phyloP scores from a whole-genome alignment of 345 rosid genomes.

The Syzygium aromaticum region DNA sequence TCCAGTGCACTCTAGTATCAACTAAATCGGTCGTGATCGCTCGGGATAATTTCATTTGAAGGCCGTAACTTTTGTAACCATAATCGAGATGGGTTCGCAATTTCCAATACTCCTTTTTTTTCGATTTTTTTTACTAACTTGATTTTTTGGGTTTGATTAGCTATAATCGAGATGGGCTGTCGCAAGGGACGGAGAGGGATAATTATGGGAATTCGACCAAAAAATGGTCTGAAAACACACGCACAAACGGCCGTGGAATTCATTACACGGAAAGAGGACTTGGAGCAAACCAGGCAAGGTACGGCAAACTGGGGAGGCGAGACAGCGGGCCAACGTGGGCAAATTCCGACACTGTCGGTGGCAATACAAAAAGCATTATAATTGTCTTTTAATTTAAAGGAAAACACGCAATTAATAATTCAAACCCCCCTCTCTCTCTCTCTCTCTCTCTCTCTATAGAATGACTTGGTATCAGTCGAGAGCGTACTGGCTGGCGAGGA shows the following conservation, averaged over 20 bases:
- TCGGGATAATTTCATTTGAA: background rate
- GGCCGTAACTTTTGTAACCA: background rate
- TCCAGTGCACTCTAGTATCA: fast-evolving
- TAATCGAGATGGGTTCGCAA: fast-evolving
- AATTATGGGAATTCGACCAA: background rate
- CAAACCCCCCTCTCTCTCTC: background rate
- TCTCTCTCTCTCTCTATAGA: background rate
- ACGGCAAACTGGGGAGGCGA: background rate
- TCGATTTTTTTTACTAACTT: background rate
- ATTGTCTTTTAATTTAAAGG: background rate
- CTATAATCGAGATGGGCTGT: background rate
- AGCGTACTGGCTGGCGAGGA: background rate
- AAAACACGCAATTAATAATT: background rate
- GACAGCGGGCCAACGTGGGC: background rate
- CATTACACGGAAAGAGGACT: background rate
- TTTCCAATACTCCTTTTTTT: background rate
- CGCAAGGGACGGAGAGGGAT: background rate
- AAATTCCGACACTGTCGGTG: background rate
- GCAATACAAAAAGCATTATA: background rate
- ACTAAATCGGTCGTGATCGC: background rate
- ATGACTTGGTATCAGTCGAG: background rate
- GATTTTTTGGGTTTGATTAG: background rate
- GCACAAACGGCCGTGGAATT: background rate
- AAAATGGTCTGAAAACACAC: background rate
- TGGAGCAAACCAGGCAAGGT: background rate